Evolutionary conservation across 176 grass and related monocot genomes (phyloP).

Genomic region (Carex littledalei): DNA sequence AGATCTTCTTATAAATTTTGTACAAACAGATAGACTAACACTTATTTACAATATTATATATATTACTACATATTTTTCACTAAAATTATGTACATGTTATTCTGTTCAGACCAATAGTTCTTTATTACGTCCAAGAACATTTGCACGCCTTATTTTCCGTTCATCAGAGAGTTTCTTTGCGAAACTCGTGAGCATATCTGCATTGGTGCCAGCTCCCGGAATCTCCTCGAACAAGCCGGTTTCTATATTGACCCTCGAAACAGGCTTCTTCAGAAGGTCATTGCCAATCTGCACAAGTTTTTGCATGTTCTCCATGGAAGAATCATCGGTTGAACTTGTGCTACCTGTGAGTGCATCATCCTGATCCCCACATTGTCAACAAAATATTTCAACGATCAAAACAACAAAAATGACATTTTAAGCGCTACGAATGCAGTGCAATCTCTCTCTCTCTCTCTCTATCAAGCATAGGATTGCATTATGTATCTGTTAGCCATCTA

Average conservation of each 20-base stretch:
- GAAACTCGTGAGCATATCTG: conserved; percentile 34
- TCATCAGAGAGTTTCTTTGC: conserved; percentile 46
- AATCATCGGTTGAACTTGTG: conserved; percentile 46
- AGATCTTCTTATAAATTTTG: not conserved
- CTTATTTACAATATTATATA: not conserved
- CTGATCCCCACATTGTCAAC: conserved; percentile 14
- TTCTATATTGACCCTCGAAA: conserved; percentile 58
- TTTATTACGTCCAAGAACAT: not conserved
- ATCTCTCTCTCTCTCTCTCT: not conserved
- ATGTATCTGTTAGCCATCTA: no score
- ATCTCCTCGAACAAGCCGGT: conserved; percentile 36
- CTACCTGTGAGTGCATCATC: conserved; percentile 39
- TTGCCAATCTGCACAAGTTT: conserved; percentile 43
- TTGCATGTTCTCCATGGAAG: conserved; percentile 41
- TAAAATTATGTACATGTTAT: no score
- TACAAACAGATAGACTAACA: not conserved
- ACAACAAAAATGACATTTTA: not conserved
- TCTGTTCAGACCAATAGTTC: not conserved
- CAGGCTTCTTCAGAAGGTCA: conserved; percentile 38
- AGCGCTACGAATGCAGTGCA: not conserved
- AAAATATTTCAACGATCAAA: not conserved
- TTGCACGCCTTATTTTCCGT: not conserved
- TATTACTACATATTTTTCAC: no score
- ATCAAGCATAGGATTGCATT: not conserved
- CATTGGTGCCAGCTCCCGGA: conserved; percentile 34